Conservation (phyloP, 2,329 filamentous ascomycete species). For the Incumbomyces delicatus region DNA sequence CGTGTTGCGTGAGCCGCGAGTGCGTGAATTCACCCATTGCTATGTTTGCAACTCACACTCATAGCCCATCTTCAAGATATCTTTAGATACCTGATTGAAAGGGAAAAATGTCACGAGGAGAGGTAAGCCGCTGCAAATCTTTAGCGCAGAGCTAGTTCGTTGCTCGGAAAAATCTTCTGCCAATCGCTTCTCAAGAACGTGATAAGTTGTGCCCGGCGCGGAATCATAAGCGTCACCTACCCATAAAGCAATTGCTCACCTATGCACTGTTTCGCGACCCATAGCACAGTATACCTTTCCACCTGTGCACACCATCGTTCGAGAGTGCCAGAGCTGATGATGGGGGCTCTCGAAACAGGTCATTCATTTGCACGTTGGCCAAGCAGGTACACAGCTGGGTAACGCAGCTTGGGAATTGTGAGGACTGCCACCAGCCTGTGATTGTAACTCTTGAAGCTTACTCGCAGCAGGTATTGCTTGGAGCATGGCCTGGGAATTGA, state of each 20-base stretch:
- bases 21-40: constrained; percentile 18
- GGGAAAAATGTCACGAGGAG: too few species aligned
- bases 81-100: too few species aligned
- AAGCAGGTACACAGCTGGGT: constrained; percentile 58
- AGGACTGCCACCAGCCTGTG: constrained; percentile 23
- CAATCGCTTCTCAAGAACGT: too few species aligned
- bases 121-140: not conserved
- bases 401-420: constrained; percentile 63
- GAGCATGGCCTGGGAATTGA: constrained; percentile 56
- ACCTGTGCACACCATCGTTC: too few species aligned
- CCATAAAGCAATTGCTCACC: too few species aligned
- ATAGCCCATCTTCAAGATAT: not conserved
- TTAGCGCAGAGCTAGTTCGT: not conserved
- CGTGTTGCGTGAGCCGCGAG: constrained; percentile 29
- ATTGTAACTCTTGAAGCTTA: constrained; percentile 1
- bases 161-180: too few species aligned
- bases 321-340: too few species aligned
- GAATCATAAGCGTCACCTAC: too few species aligned
- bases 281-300: too few species aligned
- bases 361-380: constrained; percentile 58
- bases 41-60: not conserved
- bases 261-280: too few species aligned
- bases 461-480: constrained; percentile 47
- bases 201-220: too few species aligned
- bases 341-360: constrained; percentile 34